Percentiles rank a stretch among this genome's conserved stretches.
Conservation (phyloP, 2,329 filamentous ascomycete genomes). For the Nannizzia gypsea region DNA sequence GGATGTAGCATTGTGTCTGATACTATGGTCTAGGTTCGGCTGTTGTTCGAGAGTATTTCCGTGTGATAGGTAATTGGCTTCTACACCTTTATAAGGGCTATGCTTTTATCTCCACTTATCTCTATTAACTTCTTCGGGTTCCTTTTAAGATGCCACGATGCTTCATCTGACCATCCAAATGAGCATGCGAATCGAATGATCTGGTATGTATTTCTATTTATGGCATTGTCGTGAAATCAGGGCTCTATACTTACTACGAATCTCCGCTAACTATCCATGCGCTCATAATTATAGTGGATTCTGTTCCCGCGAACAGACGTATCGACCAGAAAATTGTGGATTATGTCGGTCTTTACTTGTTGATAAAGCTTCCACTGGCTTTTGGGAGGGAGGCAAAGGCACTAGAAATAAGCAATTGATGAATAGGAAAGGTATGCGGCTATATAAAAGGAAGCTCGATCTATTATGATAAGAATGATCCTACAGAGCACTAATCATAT, state of each 20-base stretch:
- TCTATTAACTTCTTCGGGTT: not conserved
- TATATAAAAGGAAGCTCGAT: not conserved
- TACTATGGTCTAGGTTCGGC: slow-evolving; percentile 34
- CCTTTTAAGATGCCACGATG: slow-evolving; percentile 56
- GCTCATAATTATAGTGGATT: slow-evolving; percentile 39
- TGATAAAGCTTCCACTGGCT: slow-evolving; percentile 55
- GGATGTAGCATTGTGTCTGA: not conserved
- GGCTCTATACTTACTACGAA: not conserved
- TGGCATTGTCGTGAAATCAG: not conserved
- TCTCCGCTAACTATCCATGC: not conserved
- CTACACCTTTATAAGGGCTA: not conserved
- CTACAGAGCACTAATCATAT: not conserved
- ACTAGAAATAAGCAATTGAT: slow-evolving; percentile 60
- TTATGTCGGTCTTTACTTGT: slow-evolving; percentile 62
- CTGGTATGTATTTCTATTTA: slow-evolving; percentile 37
- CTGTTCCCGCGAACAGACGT: slow-evolving; percentile 71
- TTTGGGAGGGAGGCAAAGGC: slow-evolving; percentile 79
- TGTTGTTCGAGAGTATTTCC: slow-evolving; percentile 47
- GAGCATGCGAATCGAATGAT: slow-evolving; percentile 80
- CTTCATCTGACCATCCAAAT: slow-evolving; percentile 55
- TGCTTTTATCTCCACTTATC: not conserved
- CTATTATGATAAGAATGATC: not conserved
- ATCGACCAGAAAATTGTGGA: slow-evolving; percentile 60
- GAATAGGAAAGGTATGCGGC: slow-evolving; percentile 51
- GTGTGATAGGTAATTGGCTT: slow-evolving; percentile 40